phyloP scores from a whole-genome alignment of 129 eudicot genomes.

The Flaveria robusta region DNA sequence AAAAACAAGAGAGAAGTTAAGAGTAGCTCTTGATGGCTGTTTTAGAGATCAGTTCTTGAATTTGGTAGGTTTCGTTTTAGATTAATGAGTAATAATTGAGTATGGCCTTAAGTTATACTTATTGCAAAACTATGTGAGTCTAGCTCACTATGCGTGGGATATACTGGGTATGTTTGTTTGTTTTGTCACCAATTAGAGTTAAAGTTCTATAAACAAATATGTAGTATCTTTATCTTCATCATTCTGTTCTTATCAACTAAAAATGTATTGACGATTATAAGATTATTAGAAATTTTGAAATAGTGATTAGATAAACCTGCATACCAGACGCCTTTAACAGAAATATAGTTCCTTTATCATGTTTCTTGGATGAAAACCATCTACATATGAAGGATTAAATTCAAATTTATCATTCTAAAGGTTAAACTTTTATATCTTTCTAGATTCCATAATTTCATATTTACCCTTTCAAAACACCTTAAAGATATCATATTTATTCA shows the following conservation, averaged over 20 bases:
- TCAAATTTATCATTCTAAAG: not conserved
- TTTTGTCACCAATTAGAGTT: not conserved
- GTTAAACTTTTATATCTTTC: not conserved
- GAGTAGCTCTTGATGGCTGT: not conserved
- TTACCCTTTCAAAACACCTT: not conserved
- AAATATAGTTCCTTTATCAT: not conserved
- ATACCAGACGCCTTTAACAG: not conserved
- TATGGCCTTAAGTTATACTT: not conserved
- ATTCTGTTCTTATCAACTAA: not conserved
- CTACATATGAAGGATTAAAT: not conserved
- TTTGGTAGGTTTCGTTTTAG: not conserved
- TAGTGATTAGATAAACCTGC: not conserved
- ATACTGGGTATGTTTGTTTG: no score
- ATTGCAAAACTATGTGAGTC: not conserved
- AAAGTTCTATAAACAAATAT: not conserved
- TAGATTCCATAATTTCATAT: not conserved
- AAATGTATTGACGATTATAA: not conserved
- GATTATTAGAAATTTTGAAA: not conserved
- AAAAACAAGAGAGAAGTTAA: no score
- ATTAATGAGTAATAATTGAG: not conserved
- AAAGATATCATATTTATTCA: not conserved
- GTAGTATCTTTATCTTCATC: not conserved
- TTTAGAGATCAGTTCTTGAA: not conserved
- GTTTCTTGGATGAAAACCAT: conserved; percentile 1
- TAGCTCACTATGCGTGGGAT: no score